A percentile compares a stretch with the other conserved stretches of the same genome.
These are phyloP conservation scores for Pichia cephalocereana DNA, from an alignment of 805 yeast species.

Conservation along the genomic window DNA sequence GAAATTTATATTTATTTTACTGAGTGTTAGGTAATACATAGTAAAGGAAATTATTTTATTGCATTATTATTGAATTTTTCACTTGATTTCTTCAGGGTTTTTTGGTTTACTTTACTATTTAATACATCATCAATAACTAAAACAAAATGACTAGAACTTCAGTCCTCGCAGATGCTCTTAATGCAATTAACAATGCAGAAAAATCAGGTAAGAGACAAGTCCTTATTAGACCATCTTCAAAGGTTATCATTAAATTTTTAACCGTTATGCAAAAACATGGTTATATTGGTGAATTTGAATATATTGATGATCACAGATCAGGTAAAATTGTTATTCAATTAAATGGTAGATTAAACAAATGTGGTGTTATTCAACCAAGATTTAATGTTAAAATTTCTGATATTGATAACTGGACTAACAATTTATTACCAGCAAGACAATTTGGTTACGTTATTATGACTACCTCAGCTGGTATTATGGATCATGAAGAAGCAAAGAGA, in stretches of 20 bases:
- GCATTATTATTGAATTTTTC: too few relatives aligned
- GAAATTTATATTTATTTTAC: too few relatives aligned
- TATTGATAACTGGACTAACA: constrained; percentile 97
- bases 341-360: constrained; percentile 97
- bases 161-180: constrained; percentile 97
- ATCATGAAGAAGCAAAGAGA: constrained; percentile 99
- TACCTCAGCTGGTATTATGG: constrained; percentile 99
- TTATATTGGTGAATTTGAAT: constrained; percentile 97
- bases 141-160: constrained; percentile 86
- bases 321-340: constrained; percentile 95
- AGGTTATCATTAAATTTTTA: constrained; percentile 95
- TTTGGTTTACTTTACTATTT: too few relatives aligned
- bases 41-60: too few relatives aligned
- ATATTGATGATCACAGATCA: constrained; percentile 98
- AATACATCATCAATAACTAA: not conserved
- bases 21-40: too few relatives aligned
- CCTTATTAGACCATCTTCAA: constrained; percentile 94
- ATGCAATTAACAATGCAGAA: constrained; percentile 98
- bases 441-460: constrained; percentile 96
- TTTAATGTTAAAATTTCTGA: constrained; percentile 93
- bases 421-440: constrained; percentile 98
- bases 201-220: constrained; percentile 99
- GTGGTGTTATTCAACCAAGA: constrained; percentile 98
- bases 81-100: too few relatives aligned
- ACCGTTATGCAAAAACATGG: constrained; percentile 96